phyloP scores from a whole-genome alignment of 371 early-diverging fungal genomes.

The Rhizopus delemar region DNA sequence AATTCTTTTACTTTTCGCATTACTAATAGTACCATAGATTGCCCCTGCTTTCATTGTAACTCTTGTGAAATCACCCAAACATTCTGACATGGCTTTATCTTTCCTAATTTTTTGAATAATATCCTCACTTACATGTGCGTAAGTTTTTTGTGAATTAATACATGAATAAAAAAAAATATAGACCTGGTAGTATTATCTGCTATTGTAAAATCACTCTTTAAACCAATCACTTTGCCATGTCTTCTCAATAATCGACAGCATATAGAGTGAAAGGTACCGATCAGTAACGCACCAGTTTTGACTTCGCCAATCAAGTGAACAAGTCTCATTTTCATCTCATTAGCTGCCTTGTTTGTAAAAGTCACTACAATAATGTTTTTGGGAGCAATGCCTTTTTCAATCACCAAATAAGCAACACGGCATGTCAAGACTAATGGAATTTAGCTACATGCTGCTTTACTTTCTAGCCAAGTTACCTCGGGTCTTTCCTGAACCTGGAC shows the following conservation, averaged over 20 bases:
- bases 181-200: conserved; percentile 46
- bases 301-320: conserved; percentile 26
- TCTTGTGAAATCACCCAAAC: conserved; percentile 4
- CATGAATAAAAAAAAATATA: background rate
- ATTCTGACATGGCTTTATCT: background rate
- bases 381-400: conserved; percentile 40
- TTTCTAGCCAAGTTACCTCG: conserved; percentile 39
- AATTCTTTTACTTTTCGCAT: conserved; percentile 33
- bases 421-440: conserved; percentile 38
- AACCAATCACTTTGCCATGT: conserved; percentile 28
- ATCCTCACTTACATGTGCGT: conserved; percentile 14
- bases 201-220: conserved; percentile 47
- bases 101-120: conserved; percentile 24
- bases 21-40: conserved; percentile 29
- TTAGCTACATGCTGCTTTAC: background rate
- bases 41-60: conserved; percentile 12
- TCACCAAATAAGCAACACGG: conserved; percentile 44
- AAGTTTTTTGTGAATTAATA: background rate
- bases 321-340: conserved; percentile 57
- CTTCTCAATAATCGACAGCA: conserved; percentile 48
- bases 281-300: conserved; percentile 27
- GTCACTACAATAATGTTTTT: conserved; percentile 56
- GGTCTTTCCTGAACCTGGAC: conserved; percentile 69
- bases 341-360: conserved; percentile 70
- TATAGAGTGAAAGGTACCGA: conserved; percentile 64